These are phyloP conservation scores for Russula sp. DNA, from an alignment of 768 basidiomycete species.

Conservation along the genomic window DNA sequence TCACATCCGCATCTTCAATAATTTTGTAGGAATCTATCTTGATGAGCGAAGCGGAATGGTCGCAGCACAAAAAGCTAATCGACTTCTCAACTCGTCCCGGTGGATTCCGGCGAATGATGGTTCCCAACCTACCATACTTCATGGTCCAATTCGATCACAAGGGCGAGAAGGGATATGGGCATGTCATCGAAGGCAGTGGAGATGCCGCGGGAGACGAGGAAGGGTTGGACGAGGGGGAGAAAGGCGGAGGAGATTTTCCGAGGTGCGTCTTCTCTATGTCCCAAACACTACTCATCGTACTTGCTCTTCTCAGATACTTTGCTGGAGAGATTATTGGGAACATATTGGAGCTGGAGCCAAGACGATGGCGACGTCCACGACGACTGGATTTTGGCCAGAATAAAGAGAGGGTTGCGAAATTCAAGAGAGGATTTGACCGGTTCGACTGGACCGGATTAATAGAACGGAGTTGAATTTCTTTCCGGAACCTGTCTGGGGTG, in stretches of 20 bases:
- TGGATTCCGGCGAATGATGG: constrained; percentile 92
- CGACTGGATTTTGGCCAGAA: constrained; percentile 66
- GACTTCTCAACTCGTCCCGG: constrained; percentile 87
- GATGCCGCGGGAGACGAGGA: constrained; percentile 61
- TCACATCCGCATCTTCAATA: background rate
- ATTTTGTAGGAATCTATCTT: constrained; percentile 78
- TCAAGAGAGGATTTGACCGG: constrained; percentile 70
- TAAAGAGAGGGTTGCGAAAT: constrained; percentile 58
- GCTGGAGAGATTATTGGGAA: constrained; percentile 94
- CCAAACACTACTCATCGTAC: background rate
- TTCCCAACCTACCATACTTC: constrained; percentile 95
- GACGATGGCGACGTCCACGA: constrained; percentile 78
- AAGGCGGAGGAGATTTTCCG: constrained; percentile 89
- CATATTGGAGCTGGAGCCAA: constrained; percentile 78
- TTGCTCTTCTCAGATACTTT: constrained; percentile 60
- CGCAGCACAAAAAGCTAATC: constrained; percentile 95
- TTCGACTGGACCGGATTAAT: constrained; percentile 82
- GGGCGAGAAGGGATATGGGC: constrained; percentile 96
- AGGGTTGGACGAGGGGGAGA: constrained; percentile 75
- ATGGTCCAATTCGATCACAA: constrained; percentile 99
- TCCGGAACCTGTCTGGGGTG: no score
- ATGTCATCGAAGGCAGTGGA: constrained; percentile 90
- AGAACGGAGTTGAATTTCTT: constrained; percentile 28
- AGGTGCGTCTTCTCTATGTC: constrained; percentile 43
- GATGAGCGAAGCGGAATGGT: constrained; percentile 94